Percentiles rank a stretch among this genome's conserved stretches.
These are phyloP conservation scores for Leccinum sublutescens DNA, from an alignment of 768 basidiomycete genomes.

Conservation along the genomic window DNA sequence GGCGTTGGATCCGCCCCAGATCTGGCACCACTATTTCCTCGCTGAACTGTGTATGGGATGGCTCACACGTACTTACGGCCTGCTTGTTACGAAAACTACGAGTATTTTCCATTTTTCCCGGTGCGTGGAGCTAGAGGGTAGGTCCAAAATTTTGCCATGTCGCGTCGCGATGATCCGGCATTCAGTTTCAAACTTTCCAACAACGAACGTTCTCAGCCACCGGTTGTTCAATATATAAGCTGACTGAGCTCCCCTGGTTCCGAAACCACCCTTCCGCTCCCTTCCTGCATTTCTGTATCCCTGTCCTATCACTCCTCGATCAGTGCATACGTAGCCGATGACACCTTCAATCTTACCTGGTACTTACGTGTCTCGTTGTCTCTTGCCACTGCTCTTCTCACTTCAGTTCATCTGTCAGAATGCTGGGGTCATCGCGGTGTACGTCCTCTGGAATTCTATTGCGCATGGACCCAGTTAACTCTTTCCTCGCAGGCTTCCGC, in stretches of 20 bases:
- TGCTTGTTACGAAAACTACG: constrained; percentile 14
- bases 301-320: not conserved
- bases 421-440: constrained; percentile 82
- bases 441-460: constrained; percentile 37
- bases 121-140: constrained; percentile 4
- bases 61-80: constrained; percentile 3
- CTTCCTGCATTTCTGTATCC: not conserved
- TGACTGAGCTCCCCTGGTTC: not conserved
- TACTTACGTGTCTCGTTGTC: constrained; percentile 7
- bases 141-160: not conserved
- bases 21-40: not conserved
- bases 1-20: not conserved
- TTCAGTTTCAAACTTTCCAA: constrained; percentile 1
- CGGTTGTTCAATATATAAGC: constrained; percentile 25
- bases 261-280: not conserved
- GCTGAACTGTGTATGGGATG: not conserved
- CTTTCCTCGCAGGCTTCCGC: constrained; percentile 69
- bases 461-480: not conserved
- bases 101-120: not conserved
- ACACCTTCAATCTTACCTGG: constrained; percentile 26
- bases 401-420: constrained; percentile 38
- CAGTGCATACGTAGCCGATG: constrained; percentile 20
- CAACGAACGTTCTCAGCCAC: constrained; percentile 23
- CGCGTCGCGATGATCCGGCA: constrained; percentile 3
- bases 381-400: not conserved